These are phyloP conservation scores for Plasmopara halstedii DNA, from an alignment of 352 stramenopile species.

Conservation along the genomic window DNA sequence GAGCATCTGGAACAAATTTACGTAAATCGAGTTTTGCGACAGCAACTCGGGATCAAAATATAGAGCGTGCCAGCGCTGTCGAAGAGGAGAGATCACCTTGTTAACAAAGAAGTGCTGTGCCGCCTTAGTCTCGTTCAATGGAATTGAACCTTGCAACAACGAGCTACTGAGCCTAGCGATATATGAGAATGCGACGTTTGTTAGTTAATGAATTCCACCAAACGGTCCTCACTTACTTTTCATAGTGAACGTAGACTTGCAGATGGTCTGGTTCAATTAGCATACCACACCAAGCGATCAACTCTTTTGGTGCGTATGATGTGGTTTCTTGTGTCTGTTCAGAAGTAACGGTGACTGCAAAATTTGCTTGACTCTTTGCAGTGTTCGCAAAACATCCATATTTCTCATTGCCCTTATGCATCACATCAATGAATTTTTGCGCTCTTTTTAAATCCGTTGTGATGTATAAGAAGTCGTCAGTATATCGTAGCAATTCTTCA, in stretches of 20 bases:
- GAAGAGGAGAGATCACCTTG: slow-evolving; percentile 55
- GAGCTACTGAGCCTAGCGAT: slow-evolving; percentile 22
- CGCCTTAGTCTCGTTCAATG: slow-evolving; percentile 50
- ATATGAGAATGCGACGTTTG: background rate
- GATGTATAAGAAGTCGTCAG: slow-evolving; percentile 72
- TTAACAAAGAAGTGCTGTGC: slow-evolving; percentile 46
- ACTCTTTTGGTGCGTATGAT: background rate
- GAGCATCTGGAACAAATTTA: slow-evolving; percentile 61
- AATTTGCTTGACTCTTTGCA: slow-evolving; percentile 63
- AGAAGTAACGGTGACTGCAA: slow-evolving; percentile 9
- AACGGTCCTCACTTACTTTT: slow-evolving; percentile 33
- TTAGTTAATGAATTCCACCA: slow-evolving; percentile 5
- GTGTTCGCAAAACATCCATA: slow-evolving; percentile 64
- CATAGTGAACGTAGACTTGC: slow-evolving; percentile 73
- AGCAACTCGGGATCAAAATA: slow-evolving; percentile 50
- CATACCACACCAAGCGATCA: slow-evolving; percentile 62
- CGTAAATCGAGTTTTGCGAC: slow-evolving; percentile 27
- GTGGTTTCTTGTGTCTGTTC: slow-evolving; percentile 13
- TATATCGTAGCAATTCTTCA: slow-evolving; percentile 65
- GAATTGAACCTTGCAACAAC: slow-evolving; percentile 36
- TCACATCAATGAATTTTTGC: slow-evolving; percentile 39
- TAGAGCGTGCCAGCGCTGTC: slow-evolving; percentile 61
- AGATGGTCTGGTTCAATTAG: slow-evolving; percentile 43
- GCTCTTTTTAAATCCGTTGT: slow-evolving; percentile 45
- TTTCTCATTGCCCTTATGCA: slow-evolving; percentile 52